Base-by-base conservation (phyloP, 2,329 filamentous ascomycete genomes). In the Orbilia ellipsospora region DNA sequence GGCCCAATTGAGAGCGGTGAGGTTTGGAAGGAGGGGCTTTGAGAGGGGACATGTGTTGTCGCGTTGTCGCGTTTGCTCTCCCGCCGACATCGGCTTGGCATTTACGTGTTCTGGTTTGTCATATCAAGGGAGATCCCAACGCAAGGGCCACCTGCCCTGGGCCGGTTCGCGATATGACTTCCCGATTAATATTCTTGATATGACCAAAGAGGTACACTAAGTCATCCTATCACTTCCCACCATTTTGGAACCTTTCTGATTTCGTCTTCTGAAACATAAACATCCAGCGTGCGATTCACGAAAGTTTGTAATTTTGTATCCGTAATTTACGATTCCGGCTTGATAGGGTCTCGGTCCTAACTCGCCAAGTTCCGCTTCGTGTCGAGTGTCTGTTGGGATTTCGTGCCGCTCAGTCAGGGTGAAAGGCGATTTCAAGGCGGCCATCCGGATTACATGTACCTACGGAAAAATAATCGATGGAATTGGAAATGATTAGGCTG, bases 31-130 rank as follows among this genome's bases (percentile, higher is more conserved):
- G 50, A 55, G 18, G 52, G 45, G 10, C 23, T 23, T 23, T 2
- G 23, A 23, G 23, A 23, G 18, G 2, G 63, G 20, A 59, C 12
- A 6, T 48, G 60, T 23, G 50, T 65, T 65, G 61, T 55, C 52
- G 51, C 51, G 61, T 73, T 73, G 69, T 48, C 31, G 13, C 51
- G 69, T 55, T 62, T 60, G 45, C n/a, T 57, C n/a, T 23, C 26
- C 26, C 31, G 55, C 42, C 56, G 56, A n/a, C 8, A 63, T 52
- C 66, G 57, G 66, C 66, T 70, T 70, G 66, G 66, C 66, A 48
- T 62, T 73, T 74, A 74, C 63, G 70, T 74, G 67, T 74, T 60
- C 23, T 13, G 15, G n/a, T 68, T 74, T 36, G 70, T 74, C 70
- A 74, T 74, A 66, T 66, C 31, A 42, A 59, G 18, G 16, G 16